A percentile compares a stretch with the other conserved stretches of the same genome.
Evolutionary conservation across 2,329 filamentous ascomycete genomes (phyloP).

Genomic region (Beauveria scarabaeidicola): DNA sequence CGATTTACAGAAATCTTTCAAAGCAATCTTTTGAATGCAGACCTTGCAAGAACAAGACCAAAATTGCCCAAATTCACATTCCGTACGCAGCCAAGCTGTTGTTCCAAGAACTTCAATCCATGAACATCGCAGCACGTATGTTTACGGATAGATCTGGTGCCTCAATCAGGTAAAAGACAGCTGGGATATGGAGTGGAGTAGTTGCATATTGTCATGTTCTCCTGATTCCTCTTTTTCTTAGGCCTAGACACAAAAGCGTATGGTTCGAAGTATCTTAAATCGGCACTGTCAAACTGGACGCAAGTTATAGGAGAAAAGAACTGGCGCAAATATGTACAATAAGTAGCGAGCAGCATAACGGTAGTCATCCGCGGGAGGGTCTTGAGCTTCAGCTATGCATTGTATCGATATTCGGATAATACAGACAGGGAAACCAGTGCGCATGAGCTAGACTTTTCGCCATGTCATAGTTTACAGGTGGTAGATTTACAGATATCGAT

Average conservation of each 20-base stretch:
- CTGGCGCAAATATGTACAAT: conserved; percentile 1
- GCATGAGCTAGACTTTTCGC: no score
- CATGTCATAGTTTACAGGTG: background rate
- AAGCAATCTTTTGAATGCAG: conserved; percentile 95
- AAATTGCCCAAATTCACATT: conserved; percentile 95
- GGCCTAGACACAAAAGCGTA: background rate
- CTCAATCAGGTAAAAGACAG: conserved; percentile 48
- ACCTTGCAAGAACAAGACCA: conserved; percentile 98
- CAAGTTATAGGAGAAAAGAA: background rate
- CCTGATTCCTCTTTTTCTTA: background rate
- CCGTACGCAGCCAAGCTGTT: conserved; percentile 96
- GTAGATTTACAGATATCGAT: background rate
- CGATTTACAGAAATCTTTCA: conserved; percentile 64
- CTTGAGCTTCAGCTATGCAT: conserved; percentile 6
- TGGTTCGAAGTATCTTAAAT: background rate
- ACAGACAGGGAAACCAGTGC: conserved; percentile 6
- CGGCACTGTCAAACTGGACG: background rate
- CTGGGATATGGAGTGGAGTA: background rate
- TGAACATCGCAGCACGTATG: conserved; percentile 98
- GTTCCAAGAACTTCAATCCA: conserved; percentile 94
- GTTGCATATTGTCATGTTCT: background rate
- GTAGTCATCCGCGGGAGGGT: background rate
- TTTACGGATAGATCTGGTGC: conserved; percentile 80
- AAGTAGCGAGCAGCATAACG: background rate
- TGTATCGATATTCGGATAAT: conserved; percentile 17